These are phyloP conservation scores for Pichia sp. DNA, from an alignment of 1,139 yeast species.

Conservation along the genomic window DNA sequence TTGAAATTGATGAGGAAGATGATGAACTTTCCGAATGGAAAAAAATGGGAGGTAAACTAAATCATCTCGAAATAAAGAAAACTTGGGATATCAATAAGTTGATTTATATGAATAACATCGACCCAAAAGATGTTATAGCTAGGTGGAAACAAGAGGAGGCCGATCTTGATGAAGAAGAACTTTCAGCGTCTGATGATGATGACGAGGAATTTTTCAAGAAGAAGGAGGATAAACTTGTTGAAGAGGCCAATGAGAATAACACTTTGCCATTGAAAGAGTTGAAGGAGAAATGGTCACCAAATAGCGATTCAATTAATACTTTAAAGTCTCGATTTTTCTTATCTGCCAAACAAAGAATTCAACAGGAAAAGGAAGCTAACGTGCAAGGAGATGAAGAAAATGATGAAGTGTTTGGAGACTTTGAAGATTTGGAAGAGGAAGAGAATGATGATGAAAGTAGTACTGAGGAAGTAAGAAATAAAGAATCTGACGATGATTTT, in stretches of 20 bases:
- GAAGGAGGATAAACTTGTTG: slow-evolving; percentile 28
- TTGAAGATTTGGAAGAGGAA: slow-evolving; percentile 42
- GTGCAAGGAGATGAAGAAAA: slow-evolving; percentile 30
- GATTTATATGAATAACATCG: slow-evolving; percentile 67
- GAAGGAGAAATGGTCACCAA: slow-evolving; percentile 42
- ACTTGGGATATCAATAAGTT: slow-evolving; percentile 78
- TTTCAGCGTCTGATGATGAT: slow-evolving; percentile 31
- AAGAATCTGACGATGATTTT: slow-evolving; percentile 17
- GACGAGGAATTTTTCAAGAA: slow-evolving; percentile 56
- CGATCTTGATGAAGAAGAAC: slow-evolving; percentile 25
- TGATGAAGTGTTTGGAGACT: slow-evolving; percentile 55
- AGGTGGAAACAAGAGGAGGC: slow-evolving; percentile 60
- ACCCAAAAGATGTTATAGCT: slow-evolving; percentile 65
- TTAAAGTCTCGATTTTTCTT: slow-evolving; percentile 57
- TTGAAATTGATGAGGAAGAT: slow-evolving; percentile 25
- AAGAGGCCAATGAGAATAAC: slow-evolving; percentile 25
- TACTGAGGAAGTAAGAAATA: slow-evolving; percentile 5
- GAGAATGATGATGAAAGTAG: slow-evolving; percentile 31
- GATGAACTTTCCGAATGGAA: slow-evolving; percentile 27
- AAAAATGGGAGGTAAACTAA: slow-evolving; percentile 32
- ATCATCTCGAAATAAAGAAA: slow-evolving; percentile 35
- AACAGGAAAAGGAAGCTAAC: slow-evolving; percentile 23
- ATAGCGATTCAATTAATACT: slow-evolving; percentile 36
- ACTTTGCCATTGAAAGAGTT: slow-evolving; percentile 38
- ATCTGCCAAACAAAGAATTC: slow-evolving; percentile 49